These are phyloP conservation scores for Plasmodium coatneyi DNA, from an alignment of 169 alveolate genomes.

Conservation along the genomic window DNA sequence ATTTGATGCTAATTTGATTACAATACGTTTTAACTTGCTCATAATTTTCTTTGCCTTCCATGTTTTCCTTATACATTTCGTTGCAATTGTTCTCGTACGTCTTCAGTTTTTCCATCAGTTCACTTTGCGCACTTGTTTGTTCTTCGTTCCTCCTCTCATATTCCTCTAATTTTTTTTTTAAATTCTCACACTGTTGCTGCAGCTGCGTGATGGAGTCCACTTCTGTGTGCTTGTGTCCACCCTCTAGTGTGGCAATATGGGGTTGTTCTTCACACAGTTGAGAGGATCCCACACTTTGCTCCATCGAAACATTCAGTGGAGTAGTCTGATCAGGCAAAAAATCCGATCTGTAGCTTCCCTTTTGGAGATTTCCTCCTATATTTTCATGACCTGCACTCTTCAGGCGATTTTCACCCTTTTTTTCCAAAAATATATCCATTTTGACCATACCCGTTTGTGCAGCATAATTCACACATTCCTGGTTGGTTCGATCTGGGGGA, in stretches of 20 bases:
- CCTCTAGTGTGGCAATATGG: neutral
- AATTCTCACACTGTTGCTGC: neutral
- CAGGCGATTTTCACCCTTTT: conserved; percentile 3
- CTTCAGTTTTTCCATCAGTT: neutral
- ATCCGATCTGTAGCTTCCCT: neutral
- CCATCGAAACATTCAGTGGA: neutral
- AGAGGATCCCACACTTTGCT: neutral
- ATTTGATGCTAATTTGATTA: neutral
- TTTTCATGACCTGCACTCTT: conserved; percentile 19
- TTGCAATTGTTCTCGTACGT: neutral
- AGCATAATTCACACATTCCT: neutral
- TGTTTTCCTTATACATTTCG: neutral
- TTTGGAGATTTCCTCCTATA: conserved; percentile 3
- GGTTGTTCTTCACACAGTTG: neutral
- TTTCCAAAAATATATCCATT: neutral
- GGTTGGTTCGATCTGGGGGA: neutral
- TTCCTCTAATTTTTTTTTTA: conserved; percentile 1
- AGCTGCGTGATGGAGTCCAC: neutral
- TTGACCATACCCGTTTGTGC: neutral
- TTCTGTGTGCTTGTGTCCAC: neutral
- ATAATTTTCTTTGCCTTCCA: conserved; percentile 16
- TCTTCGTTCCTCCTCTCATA: conserved; percentile 5
- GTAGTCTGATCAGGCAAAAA: neutral
- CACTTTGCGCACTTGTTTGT: neutral
- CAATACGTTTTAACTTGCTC: conserved; percentile 5